Conservation (phyloP, 371 early-diverging fungal species). For the Mortierella sp. region DNA sequence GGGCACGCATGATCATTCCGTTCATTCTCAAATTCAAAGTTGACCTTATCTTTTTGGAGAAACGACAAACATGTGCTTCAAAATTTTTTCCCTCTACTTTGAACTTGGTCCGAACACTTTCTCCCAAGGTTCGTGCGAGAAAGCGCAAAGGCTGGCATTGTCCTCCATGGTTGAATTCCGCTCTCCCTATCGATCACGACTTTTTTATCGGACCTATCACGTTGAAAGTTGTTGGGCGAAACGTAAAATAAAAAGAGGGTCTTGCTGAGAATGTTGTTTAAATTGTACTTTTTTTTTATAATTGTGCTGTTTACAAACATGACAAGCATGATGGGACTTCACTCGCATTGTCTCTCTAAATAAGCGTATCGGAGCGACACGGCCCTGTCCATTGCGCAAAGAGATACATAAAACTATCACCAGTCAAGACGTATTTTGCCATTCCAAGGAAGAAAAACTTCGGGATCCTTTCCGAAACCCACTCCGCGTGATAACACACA, state of each 20-base stretch:
- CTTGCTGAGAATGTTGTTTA: conserved; percentile 2
- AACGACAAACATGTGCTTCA: neutral
- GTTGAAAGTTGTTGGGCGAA: neutral
- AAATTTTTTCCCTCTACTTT: neutral
- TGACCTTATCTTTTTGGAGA: neutral
- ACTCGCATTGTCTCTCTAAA: too few relatives aligned
- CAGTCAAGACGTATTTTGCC: too few relatives aligned
- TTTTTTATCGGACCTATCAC: conserved; percentile 5
- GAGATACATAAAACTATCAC: too few relatives aligned
- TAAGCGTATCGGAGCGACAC: too few relatives aligned
- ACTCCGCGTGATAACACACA: neutral
- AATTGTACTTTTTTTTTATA: neutral
- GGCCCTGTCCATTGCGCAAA: too few relatives aligned
- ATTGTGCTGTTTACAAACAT: too few relatives aligned
- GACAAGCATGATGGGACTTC: too few relatives aligned
- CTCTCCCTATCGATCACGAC: neutral
- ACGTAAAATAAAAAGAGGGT: conserved; percentile 1
- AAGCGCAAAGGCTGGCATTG: too few relatives aligned
- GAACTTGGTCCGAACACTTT: neutral
- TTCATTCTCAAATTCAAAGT: neutral
- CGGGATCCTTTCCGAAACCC: neutral
- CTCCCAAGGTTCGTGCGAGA: neutral
- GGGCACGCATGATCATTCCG: neutral
- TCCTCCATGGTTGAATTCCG: neutral
- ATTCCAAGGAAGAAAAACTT: neutral